Evolutionary conservation across 495 filamentous ascomycete species (phyloP), one percentile per base, ranked within the genome.

Genomic region (Cercophora scortea): DNA sequence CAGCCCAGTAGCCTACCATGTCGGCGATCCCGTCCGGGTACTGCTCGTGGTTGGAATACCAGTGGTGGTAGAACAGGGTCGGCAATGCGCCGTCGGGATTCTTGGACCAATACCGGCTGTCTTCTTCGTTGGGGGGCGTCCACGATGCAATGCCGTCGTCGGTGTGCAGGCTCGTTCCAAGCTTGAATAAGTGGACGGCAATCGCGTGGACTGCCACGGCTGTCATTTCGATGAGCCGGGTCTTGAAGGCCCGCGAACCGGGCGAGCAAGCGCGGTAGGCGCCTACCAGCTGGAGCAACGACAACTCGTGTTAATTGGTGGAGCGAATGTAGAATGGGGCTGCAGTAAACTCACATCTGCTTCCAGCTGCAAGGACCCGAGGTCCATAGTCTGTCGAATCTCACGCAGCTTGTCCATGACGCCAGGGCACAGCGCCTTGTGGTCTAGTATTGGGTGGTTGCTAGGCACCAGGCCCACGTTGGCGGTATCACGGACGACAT

Each of bases 391-490:
- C 17, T 39, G 34, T 7, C 60, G 47, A 7, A 62, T 12, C 17
- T 42, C 7, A n/a, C 35, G 19, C 8, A 42, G 46, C 12, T 58
- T 25, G 25, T 60, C 54, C 12, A 52, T 10, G 2, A 47, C 48
- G 2, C 57, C 54, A 8, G 52, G 49, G 41, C 51, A 65, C 33
- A 54, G 51, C 25, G 52, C 34, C 16, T 50, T 41, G 34, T 61
- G 61, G 3, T 36, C 19, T 48, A 4, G 38, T n/a, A 58, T 35
- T 3, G 55, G 57, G 25, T 59, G 55, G 2, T 7, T 17, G 3
- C 1, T 1, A 12, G 25, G 15, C 8, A n/a, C n/a, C n/a, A 32
- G 6, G 8, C 1, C 4, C 4, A n/a, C 16, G 12, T 1, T 4
- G 15, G 9, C n/a, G 25, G 13, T 0, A 33, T 61, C 57, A 1